phyloP scores from a whole-genome alignment of 2,329 filamentous ascomycete species.

The Leptographium radiaticola region DNA sequence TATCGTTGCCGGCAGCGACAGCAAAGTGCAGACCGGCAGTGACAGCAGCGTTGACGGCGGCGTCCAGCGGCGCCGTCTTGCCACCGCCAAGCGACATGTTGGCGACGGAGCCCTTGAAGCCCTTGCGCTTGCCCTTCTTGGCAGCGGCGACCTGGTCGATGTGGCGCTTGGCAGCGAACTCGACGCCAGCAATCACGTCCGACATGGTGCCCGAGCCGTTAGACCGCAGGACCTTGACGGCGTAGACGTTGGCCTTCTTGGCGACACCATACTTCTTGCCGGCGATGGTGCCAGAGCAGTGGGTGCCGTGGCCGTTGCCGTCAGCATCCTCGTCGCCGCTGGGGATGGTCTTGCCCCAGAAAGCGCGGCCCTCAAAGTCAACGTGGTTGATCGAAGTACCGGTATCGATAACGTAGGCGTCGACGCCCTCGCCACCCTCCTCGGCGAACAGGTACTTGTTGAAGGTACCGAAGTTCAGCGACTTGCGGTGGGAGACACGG shows the following conservation, averaged over 20 bases:
- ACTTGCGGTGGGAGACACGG: constrained; percentile 88
- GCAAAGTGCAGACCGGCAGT: constrained; percentile 90
- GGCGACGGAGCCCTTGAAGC: constrained; percentile 96
- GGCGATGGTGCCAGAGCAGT: constrained; percentile 96
- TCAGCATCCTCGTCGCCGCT: constrained; percentile 71
- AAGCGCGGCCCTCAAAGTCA: constrained; percentile 91
- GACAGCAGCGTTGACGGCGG: constrained; percentile 88
- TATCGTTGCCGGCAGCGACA: constrained; percentile 96
- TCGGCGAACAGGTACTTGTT: constrained; percentile 95
- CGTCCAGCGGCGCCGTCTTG: constrained; percentile 85
- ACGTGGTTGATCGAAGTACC: constrained; percentile 90
- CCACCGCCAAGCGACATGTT: constrained; percentile 99
- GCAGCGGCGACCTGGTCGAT: constrained; percentile 59
- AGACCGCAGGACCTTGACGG: constrained; percentile 95
- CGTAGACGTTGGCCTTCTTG: constrained; percentile 95
- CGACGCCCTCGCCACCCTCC: constrained; percentile 90
- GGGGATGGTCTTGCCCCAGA: constrained; percentile 96
- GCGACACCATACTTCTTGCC: constrained; percentile 99
- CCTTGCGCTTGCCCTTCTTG: constrained; percentile 83
- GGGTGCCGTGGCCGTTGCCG: constrained; percentile 96
- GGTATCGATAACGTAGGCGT: constrained; percentile 97
- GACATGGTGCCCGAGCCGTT: constrained; percentile 98
- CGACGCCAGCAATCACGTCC: constrained; percentile 95
- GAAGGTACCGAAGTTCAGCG: constrained; percentile 79
- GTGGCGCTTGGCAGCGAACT: constrained; percentile 80